A percentile compares a stretch with the other conserved stretches of the same genome.
These are phyloP conservation scores for Secale cereale DNA, from an alignment of 176 grass and related monocot genomes.

Conservation along the genomic window DNA sequence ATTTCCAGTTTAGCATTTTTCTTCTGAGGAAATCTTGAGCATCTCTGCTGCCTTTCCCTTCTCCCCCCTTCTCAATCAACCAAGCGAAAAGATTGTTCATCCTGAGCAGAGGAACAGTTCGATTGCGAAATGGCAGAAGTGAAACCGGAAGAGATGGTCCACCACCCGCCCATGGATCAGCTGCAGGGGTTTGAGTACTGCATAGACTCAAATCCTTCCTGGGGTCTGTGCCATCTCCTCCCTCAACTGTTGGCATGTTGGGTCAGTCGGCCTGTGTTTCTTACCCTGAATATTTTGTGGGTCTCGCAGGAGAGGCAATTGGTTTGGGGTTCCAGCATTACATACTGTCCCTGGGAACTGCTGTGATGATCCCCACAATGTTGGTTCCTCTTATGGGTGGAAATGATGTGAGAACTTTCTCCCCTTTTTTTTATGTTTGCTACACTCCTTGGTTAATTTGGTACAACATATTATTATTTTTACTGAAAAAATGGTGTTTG, in stretches of 20 bases:
- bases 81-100: neutral
- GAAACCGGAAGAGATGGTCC: slow-evolving; percentile 71
- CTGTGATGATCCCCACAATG: slow-evolving; percentile 90
- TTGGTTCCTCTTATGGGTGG: slow-evolving; percentile 91
- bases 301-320: slow-evolving; percentile 63
- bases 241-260: neutral
- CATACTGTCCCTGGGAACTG: slow-evolving; percentile 70
- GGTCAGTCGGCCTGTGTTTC: neutral
- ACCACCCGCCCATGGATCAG: slow-evolving; percentile 86
- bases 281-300: slow-evolving; percentile 17
- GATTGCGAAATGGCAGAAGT: slow-evolving; percentile 58
- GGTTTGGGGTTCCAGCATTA: slow-evolving; percentile 89
- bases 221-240: slow-evolving; percentile 47
- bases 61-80: neutral
- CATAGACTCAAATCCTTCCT: slow-evolving; percentile 96
- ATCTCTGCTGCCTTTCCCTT: neutral
- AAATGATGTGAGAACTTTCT: slow-evolving; percentile 56
- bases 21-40: neutral
- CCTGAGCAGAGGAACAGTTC: neutral
- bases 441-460: neutral
- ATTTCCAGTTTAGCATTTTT: neutral
- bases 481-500: neutral
- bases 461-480: neutral
- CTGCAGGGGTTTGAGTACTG: slow-evolving; percentile 93
- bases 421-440: neutral